A percentile compares a stretch with the other conserved stretches of the same genome.
Conservation (phyloP, 2,329 filamentous ascomycete genomes). For the Teratosphaeria viscida region DNA sequence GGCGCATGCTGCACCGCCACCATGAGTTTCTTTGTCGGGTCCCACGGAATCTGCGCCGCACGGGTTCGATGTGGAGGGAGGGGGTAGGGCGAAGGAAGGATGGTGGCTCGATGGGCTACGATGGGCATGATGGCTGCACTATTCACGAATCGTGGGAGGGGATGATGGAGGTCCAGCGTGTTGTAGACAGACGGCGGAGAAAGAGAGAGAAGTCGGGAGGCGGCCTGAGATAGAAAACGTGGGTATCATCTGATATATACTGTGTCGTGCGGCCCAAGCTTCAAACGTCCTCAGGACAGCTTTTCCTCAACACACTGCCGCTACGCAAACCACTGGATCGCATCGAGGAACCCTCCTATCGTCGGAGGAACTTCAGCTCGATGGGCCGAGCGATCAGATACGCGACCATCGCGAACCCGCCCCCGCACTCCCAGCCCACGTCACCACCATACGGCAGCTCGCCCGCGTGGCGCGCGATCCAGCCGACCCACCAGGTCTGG, state of each 20-base stretch:
- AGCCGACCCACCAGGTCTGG: slow-evolving; percentile 55
- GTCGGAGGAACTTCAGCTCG: slow-evolving; percentile 33
- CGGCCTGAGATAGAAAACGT: neutral
- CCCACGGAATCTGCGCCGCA: too few species aligned
- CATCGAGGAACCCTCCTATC: slow-evolving; percentile 6
- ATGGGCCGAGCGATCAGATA: slow-evolving; percentile 44
- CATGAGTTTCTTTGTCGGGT: too few species aligned
- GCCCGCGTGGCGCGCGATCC: slow-evolving; percentile 52
- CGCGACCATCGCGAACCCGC: slow-evolving; percentile 45
- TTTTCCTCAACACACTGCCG: neutral
- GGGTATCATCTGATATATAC: neutral
- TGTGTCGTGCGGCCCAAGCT: neutral
- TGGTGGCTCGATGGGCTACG: too few species aligned
- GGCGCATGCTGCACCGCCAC: too few species aligned
- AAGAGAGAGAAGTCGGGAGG: neutral
- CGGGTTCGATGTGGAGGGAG: too few species aligned
- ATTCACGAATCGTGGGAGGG: too few species aligned
- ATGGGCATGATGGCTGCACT: too few species aligned
- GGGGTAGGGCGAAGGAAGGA: too few species aligned
- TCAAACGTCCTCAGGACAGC: neutral
- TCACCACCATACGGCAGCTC: slow-evolving; percentile 44
- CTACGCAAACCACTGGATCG: neutral
- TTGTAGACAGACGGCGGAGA: neutral
- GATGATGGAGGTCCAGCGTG: too few species aligned
- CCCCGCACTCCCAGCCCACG: slow-evolving; percentile 56